A percentile compares a stretch with the other conserved stretches of the same genome.
These are phyloP conservation scores for Chaetomium olivaceum DNA, from an alignment of 2,329 filamentous ascomycete genomes.

Conservation along the genomic window DNA sequence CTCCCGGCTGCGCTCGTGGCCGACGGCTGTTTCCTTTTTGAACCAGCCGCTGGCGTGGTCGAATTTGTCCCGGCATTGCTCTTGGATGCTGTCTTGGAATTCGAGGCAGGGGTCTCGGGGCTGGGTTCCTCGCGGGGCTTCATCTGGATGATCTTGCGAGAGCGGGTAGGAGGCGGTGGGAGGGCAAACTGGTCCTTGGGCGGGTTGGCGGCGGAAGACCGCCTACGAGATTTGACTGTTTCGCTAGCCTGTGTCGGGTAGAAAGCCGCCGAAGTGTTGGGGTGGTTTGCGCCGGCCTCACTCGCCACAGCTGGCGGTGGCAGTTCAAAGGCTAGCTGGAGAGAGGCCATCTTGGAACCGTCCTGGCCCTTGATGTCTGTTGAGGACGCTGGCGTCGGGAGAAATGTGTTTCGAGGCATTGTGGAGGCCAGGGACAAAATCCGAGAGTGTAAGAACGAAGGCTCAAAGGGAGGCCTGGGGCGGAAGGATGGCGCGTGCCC, in stretches of 20 bases:
- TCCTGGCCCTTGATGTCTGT: conserved; percentile 76
- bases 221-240: conserved; percentile 55
- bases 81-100: conserved; percentile 26
- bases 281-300: conserved; percentile 41
- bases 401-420: conserved; percentile 68
- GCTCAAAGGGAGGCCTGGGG: not conserved
- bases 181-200: conserved; percentile 71
- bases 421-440: not conserved
- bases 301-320: conserved; percentile 70
- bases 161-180: conserved; percentile 86
- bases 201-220: conserved; percentile 49
- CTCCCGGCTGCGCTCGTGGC: conserved; percentile 81
- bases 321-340: conserved; percentile 72
- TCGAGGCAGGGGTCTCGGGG: conserved; percentile 28
- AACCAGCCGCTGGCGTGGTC: conserved; percentile 36
- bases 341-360: conserved; percentile 58
- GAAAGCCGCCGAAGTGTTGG: conserved; percentile 24
- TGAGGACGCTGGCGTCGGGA: conserved; percentile 77
- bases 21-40: conserved; percentile 76
- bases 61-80: conserved; percentile 20
- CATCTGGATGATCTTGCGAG: conserved; percentile 98
- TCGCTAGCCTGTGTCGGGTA: conserved; percentile 41
- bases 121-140: conserved; percentile 62
- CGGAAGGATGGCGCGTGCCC: conserved; percentile 17
- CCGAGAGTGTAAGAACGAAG: not conserved